phyloP scores from a whole-genome alignment of 129 eudicot genomes.

The Centella asiatica region DNA sequence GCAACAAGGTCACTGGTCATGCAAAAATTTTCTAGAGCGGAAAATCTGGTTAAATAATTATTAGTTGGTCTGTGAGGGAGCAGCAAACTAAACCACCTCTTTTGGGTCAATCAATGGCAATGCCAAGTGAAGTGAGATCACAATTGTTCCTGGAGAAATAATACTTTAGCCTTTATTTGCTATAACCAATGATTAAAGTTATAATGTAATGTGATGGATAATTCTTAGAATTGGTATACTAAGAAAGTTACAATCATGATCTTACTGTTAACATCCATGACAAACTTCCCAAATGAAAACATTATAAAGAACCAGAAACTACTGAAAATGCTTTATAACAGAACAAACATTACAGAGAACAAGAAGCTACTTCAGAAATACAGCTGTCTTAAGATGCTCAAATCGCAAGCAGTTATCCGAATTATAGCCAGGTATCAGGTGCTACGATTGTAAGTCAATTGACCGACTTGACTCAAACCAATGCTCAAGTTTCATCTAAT shows the following conservation, averaged over 20 bases:
- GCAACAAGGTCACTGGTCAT: not conserved
- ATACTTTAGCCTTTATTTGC: not conserved
- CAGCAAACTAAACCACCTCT: not conserved
- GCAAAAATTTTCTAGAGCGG: not conserved
- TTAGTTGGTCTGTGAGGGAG: not conserved
- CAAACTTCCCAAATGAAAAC: not conserved
- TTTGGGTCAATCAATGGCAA: not conserved
- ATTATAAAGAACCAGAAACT: not conserved
- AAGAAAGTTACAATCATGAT: not conserved
- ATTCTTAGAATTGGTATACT: not conserved
- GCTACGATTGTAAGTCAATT: not conserved
- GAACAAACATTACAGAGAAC: no score
- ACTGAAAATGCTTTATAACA: no score
- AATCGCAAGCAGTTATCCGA: not conserved
- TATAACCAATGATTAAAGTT: no score
- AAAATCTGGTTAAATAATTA: no score
- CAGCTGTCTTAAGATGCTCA: not conserved
- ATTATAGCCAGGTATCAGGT: no score
- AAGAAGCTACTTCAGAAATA: not conserved
- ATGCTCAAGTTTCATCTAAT: not conserved
- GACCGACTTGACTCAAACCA: no score
- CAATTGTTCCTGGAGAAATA: not conserved
- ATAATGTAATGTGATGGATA: no score
- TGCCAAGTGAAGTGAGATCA: not conserved
- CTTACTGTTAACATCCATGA: not conserved